phyloP scores from a whole-genome alignment of 202 grass and related monocot genomes.

The Dendrocalamus latiflorus region DNA sequence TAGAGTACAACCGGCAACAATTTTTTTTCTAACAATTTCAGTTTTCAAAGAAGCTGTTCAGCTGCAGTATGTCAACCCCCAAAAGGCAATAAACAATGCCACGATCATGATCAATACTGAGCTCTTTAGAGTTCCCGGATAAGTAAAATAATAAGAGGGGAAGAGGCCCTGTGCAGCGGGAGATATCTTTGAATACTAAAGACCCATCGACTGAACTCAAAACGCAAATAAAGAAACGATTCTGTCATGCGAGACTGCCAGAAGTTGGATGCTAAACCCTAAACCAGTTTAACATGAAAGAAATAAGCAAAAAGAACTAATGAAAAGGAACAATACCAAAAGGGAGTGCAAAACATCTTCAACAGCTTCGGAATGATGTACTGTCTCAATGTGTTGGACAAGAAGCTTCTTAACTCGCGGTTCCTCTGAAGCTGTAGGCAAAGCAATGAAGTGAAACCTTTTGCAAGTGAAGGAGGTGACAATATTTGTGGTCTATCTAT shows the following conservation, averaged over 20 bases:
- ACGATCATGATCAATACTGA: not conserved
- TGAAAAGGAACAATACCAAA: no score
- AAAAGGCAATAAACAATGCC: not conserved
- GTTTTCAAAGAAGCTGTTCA: not conserved
- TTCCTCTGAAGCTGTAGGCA: conserved; percentile 42
- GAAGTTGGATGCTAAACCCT: not conserved
- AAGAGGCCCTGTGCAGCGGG: no score
- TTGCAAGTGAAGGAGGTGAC: not conserved
- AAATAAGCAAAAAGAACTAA: no score
- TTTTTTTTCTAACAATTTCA: not conserved
- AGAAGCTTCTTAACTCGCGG: no score
- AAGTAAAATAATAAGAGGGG: not conserved
- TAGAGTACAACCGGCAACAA: not conserved
- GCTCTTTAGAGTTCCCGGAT: not conserved
- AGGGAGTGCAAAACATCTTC: no score
- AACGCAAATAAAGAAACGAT: no score
- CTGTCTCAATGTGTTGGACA: no score
- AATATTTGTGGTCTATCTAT: not conserved
- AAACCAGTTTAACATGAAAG: no score
- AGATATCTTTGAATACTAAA: not conserved
- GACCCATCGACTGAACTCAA: no score
- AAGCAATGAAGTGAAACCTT: not conserved
- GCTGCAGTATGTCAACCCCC: not conserved
- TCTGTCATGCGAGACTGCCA: not conserved
- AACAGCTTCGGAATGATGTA: no score